Base-by-base conservation (phyloP, 2,329 filamentous ascomycete genomes). In the Alternaria rosae region DNA sequence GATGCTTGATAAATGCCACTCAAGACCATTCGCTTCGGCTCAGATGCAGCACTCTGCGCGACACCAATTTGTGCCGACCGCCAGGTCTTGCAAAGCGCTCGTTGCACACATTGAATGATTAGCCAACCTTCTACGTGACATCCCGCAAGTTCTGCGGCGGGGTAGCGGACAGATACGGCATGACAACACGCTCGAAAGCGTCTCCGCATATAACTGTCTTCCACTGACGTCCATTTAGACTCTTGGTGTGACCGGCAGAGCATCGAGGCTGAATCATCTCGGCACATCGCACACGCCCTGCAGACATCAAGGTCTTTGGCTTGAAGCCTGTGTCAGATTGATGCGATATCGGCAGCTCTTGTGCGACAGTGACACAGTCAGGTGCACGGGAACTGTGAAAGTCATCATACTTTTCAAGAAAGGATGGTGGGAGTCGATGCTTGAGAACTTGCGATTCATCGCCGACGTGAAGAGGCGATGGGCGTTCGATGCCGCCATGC, bases 341-440 rank as follows among this genome's bases (percentile, higher is more conserved):
- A 45, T 64, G 64, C 69, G 65, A 66, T 59, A 59, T 70, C 69
- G 67, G 64, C 64, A 64, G 52, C 52, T 48, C 35, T 45, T 59
- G 61, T 65, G 23, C 47, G 5, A 69, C 57, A 13, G 56, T 57
- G 38, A 55, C 54, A 54, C 42, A 23, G 26, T 35, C 38, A 43
- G 41, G 32, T 42, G 17, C 41, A 10, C 41, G 13, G 15, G 7
- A 21, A 26, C 28, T 30, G 48, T 38, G 13, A 44, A 28, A 26
- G 32, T 17, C 17, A 35, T 47, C n/a, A 25, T 43, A 12, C 7
- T 15, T 12, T 28, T 15, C 15, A 12, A 2, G 7, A 17, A 42
- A 13, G 20, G 21, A 30, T 30, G 10, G 11, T n/a, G 17, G 9
- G 11, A 42, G 38, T 20, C 11, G 8, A 12, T 32, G 20, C 6